Percentiles rank a stretch among this genome's conserved stretches.
phyloP scores from a whole-genome alignment of 176 grass and related monocot species.

The Musa troglodytarum region DNA sequence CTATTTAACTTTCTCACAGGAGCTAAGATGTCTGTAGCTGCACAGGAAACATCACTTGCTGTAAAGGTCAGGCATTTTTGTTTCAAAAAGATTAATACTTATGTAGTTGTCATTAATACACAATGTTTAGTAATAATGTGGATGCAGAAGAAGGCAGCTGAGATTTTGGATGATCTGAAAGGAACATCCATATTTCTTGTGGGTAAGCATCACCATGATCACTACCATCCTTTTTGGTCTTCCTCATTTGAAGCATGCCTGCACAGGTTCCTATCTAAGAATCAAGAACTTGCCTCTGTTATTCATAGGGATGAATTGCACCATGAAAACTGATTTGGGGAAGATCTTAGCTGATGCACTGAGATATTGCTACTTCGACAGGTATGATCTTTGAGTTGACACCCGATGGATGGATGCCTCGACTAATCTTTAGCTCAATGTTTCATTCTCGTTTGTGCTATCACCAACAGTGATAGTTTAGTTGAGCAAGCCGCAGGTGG shows the following conservation, averaged over 20 bases:
- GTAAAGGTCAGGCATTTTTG: conserved; percentile 7
- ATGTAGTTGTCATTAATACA: background rate
- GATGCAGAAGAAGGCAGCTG: conserved; percentile 37
- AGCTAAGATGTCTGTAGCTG: conserved; percentile 11
- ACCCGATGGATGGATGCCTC: background rate
- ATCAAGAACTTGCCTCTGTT: background rate
- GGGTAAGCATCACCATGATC: conserved; percentile 16
- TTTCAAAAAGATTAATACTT: background rate
- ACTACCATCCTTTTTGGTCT: background rate
- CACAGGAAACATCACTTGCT: background rate
- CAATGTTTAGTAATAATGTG: conserved; percentile 7
- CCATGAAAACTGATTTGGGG: conserved; percentile 54
- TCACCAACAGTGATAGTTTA: conserved; percentile 54
- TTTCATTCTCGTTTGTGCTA: conserved; percentile 3
- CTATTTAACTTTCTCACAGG: background rate
- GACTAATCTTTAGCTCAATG: conserved; percentile 1
- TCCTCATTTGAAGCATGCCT: background rate
- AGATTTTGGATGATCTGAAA: conserved; percentile 27
- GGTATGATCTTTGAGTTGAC: conserved; percentile 21
- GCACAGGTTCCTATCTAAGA: background rate
- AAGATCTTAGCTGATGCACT: conserved; percentile 76
- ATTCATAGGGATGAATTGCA: conserved; percentile 57
- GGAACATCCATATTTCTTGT: conserved; percentile 52
- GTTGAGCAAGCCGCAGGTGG: conserved; percentile 77
- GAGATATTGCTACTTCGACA: conserved; percentile 79